Conservation (phyloP, 169 alveolate species). For the Cyclospora cayetanensis region DNA sequence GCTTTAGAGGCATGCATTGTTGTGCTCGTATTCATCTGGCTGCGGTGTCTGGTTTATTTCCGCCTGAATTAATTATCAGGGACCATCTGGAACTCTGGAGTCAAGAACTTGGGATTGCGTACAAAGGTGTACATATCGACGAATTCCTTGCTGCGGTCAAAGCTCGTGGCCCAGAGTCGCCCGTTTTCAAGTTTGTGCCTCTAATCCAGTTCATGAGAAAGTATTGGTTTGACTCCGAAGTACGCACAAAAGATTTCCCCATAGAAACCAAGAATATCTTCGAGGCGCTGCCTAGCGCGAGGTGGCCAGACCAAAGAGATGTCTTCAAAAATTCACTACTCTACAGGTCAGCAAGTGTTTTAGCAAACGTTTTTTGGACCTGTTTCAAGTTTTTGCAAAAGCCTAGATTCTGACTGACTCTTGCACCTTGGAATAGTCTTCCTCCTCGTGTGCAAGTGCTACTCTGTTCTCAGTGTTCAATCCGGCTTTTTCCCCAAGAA, state of each 20-base stretch:
- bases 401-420: too few relatives aligned
- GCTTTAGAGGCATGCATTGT: neutral
- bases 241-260: conserved; percentile 77
- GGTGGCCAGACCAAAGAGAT: conserved; percentile 76
- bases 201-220: conserved; percentile 80
- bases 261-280: conserved; percentile 72
- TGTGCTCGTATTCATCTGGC: too few relatives aligned
- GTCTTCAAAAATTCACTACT: conserved; percentile 76
- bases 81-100: conserved; percentile 77
- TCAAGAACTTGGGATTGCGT: conserved; percentile 76
- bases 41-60: too few relatives aligned
- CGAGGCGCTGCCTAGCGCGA: conserved; percentile 78
- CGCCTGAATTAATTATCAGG: conserved; percentile 30
- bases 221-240: conserved; percentile 77
- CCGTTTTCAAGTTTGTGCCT: conserved; percentile 81
- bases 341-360: conserved; percentile 51
- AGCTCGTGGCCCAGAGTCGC: conserved; percentile 80
- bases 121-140: conserved; percentile 77
- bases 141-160: conserved; percentile 77
- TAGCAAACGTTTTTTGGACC: neutral
- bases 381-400: neutral
- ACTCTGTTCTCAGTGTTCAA: conserved; percentile 60
- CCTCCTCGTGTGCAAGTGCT: neutral
- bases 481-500: conserved; percentile 77
- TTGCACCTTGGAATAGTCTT: too few relatives aligned